phyloP scores from a whole-genome alignment of 2,329 filamentous ascomycete species.

The Ceratocystis cubensis region DNA sequence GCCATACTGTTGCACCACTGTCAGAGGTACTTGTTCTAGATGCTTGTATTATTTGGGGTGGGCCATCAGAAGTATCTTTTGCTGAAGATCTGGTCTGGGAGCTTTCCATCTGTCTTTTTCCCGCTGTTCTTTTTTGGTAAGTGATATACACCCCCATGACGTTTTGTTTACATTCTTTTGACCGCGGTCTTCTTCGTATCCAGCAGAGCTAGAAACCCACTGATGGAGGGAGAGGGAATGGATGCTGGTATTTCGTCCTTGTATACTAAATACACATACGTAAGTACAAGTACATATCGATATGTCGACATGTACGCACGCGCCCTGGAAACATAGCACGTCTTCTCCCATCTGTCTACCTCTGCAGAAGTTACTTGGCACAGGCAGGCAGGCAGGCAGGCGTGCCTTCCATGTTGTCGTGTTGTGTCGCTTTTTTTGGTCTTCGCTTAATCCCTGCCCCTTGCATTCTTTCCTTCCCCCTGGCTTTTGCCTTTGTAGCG shows the following conservation, averaged over 20 bases:
- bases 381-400: background rate
- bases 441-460: slow-evolving; percentile 7
- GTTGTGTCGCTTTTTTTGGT: slow-evolving; percentile 5
- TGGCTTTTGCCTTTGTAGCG: slow-evolving; percentile 8
- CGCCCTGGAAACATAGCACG: too few relatives aligned
- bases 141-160: background rate
- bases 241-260: background rate
- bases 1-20: background rate
- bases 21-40: background rate
- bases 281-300: background rate
- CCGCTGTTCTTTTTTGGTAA: background rate
- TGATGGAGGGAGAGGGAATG: background rate
- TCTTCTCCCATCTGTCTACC: too few relatives aligned
- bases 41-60: too few relatives aligned
- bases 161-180: background rate
- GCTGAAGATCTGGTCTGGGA: background rate
- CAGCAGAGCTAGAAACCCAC: background rate
- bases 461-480: slow-evolving; percentile 1
- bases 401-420: background rate
- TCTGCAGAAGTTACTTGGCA: too few relatives aligned
- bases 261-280: background rate
- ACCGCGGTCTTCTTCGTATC: background rate
- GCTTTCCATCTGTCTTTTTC: background rate
- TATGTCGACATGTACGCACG: background rate
- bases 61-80: background rate